These are phyloP conservation scores for Penicillium argentinense DNA, from an alignment of 495 filamentous ascomycete species.

Conservation along the genomic window DNA sequence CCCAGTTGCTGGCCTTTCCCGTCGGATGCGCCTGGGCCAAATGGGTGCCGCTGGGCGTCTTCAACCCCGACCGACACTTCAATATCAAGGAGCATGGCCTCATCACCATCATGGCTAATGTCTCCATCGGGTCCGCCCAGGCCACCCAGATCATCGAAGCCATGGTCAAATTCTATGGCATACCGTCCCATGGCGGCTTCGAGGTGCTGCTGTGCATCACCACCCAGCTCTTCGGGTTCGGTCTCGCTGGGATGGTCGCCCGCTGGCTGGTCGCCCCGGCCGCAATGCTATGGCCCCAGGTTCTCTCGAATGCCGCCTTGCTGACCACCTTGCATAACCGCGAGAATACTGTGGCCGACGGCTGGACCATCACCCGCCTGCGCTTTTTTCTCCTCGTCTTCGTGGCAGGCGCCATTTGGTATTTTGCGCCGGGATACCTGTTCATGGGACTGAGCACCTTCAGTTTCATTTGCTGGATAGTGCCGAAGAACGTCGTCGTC, in stretches of 20 bases:
- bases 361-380: conserved; percentile 78
- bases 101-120: conserved; percentile 71
- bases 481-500: conserved; percentile 66
- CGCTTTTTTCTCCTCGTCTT: conserved; percentile 80
- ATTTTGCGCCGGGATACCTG: conserved; percentile 82
- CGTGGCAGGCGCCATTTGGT: conserved; percentile 65
- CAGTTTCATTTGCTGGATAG: conserved; percentile 89
- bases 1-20: conserved; percentile 70
- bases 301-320: conserved; percentile 83
- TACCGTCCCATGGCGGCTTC: conserved; percentile 66
- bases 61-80: conserved; percentile 72
- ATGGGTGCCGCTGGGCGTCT: conserved; percentile 51
- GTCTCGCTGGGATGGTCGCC: conserved; percentile 62
- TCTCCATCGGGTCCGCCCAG: conserved; percentile 63
- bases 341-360: conserved; percentile 76
- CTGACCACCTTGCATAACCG: conserved; percentile 83
- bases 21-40: conserved; percentile 61
- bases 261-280: conserved; percentile 68
- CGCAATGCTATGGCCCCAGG: conserved; percentile 91
- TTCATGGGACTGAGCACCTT: conserved; percentile 89
- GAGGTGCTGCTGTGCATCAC: conserved; percentile 68
- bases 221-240: conserved; percentile 73
- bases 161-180: conserved; percentile 64
- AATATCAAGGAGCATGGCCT: conserved; percentile 80
- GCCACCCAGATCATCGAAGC: conserved; percentile 70